Conservation (phyloP, 495 filamentous ascomycete genomes). For the Daldinia caldariorum region DNA sequence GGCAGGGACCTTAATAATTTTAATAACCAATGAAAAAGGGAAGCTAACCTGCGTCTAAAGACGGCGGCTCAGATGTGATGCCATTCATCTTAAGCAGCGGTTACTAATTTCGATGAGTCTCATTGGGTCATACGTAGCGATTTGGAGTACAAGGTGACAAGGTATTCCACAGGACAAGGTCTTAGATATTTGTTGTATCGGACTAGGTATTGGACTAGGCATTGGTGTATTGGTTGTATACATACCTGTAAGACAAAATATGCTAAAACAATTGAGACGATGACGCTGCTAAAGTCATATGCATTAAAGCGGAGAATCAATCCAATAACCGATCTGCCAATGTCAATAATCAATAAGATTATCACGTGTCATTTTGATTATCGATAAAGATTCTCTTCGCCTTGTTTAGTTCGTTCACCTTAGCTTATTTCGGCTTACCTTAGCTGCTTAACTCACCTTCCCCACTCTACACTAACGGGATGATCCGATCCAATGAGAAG, state of each 20-base stretch:
- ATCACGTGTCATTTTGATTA: constrained; percentile 20
- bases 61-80: constrained; percentile 50
- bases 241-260: no score
- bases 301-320: constrained; percentile 4
- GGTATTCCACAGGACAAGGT: constrained; percentile 3
- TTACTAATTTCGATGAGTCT: constrained; percentile 7
- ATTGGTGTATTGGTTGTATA: not conserved
- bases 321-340: no score
- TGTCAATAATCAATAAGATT: no score
- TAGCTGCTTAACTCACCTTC: constrained; percentile 11
- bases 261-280: not conserved
- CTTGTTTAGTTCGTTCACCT: constrained; percentile 8
- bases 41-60: constrained; percentile 62
- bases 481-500: constrained; percentile 29
- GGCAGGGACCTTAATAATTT: not conserved
- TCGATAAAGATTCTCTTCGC: constrained; percentile 25
- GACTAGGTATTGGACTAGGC: no score
- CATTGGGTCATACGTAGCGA: constrained; percentile 21
- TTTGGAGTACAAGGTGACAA: constrained; percentile 1
- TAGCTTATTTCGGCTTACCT: not conserved
- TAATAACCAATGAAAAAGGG: not conserved
- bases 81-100: constrained; percentile 56
- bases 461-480: constrained; percentile 21
- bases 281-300: constrained; percentile 1
- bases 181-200: not conserved